Evolutionary conservation across 495 filamentous ascomycete species (phyloP), one percentile per base, ranked within the genome.

Genomic region (Neurospora discreta): DNA sequence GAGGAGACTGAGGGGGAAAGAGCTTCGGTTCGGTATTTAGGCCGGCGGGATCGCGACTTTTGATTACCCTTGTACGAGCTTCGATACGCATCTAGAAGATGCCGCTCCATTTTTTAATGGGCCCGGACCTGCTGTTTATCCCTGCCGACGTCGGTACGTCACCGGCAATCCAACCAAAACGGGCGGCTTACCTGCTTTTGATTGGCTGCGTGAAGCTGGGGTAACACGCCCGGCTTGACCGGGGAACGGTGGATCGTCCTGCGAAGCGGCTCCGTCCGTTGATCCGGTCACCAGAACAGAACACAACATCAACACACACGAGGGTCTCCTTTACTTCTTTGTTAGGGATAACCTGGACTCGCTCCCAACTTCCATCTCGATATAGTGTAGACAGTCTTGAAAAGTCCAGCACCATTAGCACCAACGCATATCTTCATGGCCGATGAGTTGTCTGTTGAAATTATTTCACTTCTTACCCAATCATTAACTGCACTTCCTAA

Each of bases 41-140:
- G 52, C 15, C 26, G 52, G 52, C 52, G 52, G 52, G 52, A 65
- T 65, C 52, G 52, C 52, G 52, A 65, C 52, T 65, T 65, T 65
- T 65, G 52, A 65, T 33, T 15, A 65, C 52, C 52, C 52, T 65
- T 33, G 52, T 18, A 69, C 23, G 77, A 78, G 75, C 77, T 79
- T 78, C 78, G 13, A 77, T 72, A 70, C 65, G 39, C 77, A 74
- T 79, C 78, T 79, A 79, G 78, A 79, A 78, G 73, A 69, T 72
- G 74, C 43, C 43, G 44, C 58, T 73, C 76, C 71, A 75, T 73
- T 76, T 78, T 78, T 78, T 72, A 72, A 42, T 73, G 73, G 76
- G 69, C 58, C 69, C 68, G 69, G 73, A 73, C 44, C 18, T n/a
- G 70, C 15, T 44, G 65, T 71, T 73, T 71, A 74, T 73, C 76